Conservation (phyloP, 202 grass and related monocot species). For the Miscanthus sacchariflorus region DNA sequence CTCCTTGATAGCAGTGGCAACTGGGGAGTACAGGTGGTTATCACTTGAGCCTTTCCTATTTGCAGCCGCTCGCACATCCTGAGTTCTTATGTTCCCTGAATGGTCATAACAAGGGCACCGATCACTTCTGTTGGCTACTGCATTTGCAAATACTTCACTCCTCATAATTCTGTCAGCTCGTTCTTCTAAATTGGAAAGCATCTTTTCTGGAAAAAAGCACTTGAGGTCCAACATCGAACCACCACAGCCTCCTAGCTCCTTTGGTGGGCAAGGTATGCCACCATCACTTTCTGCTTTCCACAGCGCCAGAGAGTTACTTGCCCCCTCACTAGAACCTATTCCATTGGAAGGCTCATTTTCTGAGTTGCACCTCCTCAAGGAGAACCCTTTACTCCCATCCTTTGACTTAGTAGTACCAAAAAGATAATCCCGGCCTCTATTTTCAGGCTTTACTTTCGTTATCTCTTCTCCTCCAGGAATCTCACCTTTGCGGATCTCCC, state of each 20-base stretch:
- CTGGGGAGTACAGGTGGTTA: slow-evolving; percentile 79
- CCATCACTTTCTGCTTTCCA: slow-evolving; percentile 73
- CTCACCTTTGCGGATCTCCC: slow-evolving; percentile 67
- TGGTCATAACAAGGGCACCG: slow-evolving; percentile 51
- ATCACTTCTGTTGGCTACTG: too few relatives aligned
- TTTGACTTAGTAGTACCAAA: too few relatives aligned
- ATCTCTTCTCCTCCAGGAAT: slow-evolving; percentile 69
- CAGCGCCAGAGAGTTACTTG: slow-evolving; percentile 15
- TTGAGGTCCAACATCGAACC: slow-evolving; percentile 67
- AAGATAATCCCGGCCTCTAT: too few relatives aligned
- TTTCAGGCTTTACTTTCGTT: too few relatives aligned
- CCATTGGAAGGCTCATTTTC: too few relatives aligned
- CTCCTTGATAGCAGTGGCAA: slow-evolving; percentile 56
- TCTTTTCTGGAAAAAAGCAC: slow-evolving; percentile 66
- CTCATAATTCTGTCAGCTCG: slow-evolving; percentile 55
- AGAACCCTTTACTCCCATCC: slow-evolving; percentile 33
- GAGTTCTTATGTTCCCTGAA: slow-evolving; percentile 35
- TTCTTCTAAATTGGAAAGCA: slow-evolving; percentile 53
- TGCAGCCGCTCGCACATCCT: slow-evolving; percentile 57
- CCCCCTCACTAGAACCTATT: too few relatives aligned
- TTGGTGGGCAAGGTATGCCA: slow-evolving; percentile 78
- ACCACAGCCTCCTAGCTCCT: slow-evolving; percentile 68
- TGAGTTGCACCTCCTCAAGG: too few relatives aligned
- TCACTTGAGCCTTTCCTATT: slow-evolving; percentile 61
- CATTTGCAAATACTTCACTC: too few relatives aligned